Conservation (phyloP, 495 filamentous ascomycete species). For the Letharia columbiana region DNA sequence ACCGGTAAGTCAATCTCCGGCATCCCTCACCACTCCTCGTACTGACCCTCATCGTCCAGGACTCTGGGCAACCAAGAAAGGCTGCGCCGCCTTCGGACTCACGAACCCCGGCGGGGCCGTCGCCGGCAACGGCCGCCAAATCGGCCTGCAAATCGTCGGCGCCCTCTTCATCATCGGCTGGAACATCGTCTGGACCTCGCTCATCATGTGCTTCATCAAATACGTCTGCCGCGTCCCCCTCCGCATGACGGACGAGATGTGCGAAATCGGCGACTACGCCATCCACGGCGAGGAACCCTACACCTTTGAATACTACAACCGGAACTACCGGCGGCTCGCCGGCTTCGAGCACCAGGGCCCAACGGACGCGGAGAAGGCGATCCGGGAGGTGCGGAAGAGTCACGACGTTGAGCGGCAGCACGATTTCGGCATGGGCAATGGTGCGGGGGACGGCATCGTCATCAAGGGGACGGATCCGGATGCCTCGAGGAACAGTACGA, state of each 20-base stretch:
- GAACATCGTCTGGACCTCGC: constrained; percentile 46
- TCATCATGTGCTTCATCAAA: constrained; percentile 49
- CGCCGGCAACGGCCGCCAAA: constrained; percentile 43
- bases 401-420: background rate
- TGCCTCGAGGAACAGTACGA: background rate
- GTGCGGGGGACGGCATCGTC: background rate
- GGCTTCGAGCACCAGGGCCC: constrained; percentile 15
- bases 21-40: background rate
- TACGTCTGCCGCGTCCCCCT: constrained; percentile 45
- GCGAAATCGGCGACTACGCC: constrained; percentile 43
- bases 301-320: constrained; percentile 27
- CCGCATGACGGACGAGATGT: constrained; percentile 39
- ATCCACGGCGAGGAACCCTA: constrained; percentile 46
- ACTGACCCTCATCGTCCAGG: background rate
- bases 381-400: constrained; percentile 6
- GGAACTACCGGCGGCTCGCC: constrained; percentile 9
- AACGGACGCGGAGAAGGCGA: constrained; percentile 14
- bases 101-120: constrained; percentile 45
- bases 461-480: constrained; percentile 14
- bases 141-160: constrained; percentile 46
- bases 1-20: constrained; percentile 29
- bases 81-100: constrained; percentile 42
- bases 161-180: constrained; percentile 48
- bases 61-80: constrained; percentile 44
- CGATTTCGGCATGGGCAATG: background rate